These are phyloP conservation scores for Chalara sp. DNA, from an alignment of 2,329 filamentous ascomycete species.

Conservation along the genomic window DNA sequence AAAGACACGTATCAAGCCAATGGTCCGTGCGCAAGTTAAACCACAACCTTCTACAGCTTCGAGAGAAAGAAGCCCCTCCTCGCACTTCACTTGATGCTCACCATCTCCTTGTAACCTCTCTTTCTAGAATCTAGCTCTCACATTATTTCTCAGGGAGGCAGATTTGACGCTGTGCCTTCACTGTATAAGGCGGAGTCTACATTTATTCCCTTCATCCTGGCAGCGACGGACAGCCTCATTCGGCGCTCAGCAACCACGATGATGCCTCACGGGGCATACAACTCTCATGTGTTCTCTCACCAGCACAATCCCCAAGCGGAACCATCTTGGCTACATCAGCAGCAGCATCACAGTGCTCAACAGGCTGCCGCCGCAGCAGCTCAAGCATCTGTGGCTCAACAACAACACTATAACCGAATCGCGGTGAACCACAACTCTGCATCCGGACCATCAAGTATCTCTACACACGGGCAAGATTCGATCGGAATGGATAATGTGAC, in stretches of 20 bases:
- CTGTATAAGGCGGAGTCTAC: too few relatives aligned
- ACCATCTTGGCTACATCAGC: slow-evolving; percentile 57
- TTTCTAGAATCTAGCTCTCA: too few relatives aligned
- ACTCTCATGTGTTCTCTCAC: slow-evolving; percentile 52
- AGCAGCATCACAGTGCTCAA: slow-evolving; percentile 32
- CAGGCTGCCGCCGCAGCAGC: slow-evolving; percentile 30
- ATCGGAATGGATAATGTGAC: slow-evolving; percentile 62
- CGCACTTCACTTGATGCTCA: too few relatives aligned
- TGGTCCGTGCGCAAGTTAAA: too few relatives aligned
- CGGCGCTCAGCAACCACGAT: slow-evolving; percentile 10
- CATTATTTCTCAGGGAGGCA: too few relatives aligned
- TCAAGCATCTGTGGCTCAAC: slow-evolving; percentile 28
- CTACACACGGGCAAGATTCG: slow-evolving; percentile 46
- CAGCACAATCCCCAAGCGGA: slow-evolving; percentile 54
- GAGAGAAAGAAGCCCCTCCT: too few relatives aligned
- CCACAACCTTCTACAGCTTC: too few relatives aligned
- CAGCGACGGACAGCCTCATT: too few relatives aligned
- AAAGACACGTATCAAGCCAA: too few relatives aligned
- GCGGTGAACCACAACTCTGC: slow-evolving; percentile 53
- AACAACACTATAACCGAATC: slow-evolving; percentile 66
- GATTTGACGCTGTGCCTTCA: too few relatives aligned
- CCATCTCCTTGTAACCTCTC: too few relatives aligned
- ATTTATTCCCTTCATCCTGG: too few relatives aligned
- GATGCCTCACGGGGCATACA: slow-evolving; percentile 56
- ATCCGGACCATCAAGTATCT: slow-evolving; percentile 27